Base-by-base conservation (phyloP, 352 stramenopile genomes). In the Lagenidium giganteum region DNA sequence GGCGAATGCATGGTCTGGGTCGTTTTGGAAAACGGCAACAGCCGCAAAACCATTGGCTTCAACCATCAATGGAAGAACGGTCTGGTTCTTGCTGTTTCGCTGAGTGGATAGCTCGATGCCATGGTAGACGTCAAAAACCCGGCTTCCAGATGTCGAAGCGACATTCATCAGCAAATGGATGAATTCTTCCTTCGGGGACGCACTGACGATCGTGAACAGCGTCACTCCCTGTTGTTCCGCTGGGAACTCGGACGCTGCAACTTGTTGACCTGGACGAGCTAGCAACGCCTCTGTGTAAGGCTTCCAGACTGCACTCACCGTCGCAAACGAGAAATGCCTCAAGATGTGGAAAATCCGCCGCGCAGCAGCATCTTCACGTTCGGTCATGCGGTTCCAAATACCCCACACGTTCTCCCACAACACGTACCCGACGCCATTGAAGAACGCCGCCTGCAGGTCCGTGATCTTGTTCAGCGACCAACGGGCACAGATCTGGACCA, bases 371-470 rank as follows among this genome's bases (percentile, higher is more conserved):
- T 67, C 67, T 59, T 95, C 81, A 8, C 77, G 75, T 33, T 64
- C 51, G 0, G 81, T 91, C 60, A 92, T 84, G 8, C 58, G 67
- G 35, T 90, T 93, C 77, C 74, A 93, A 23, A 92, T 91, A 13
- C 83, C 79, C 83, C 83, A 95, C 14, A 95, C 78, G 46, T 95
- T 95, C 35, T 95, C 83, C 83, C 83, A 95, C 5, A 88, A 54
- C 17, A 92, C 83, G 52, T 91, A 93, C 4, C 83, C 81, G n/a
- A 67, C 72, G 8, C 79, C 81, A 48, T 95, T 95, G 47, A 93
- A 95, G 44, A 90, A 89, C 14, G 83, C 67, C 3, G 51, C 67
- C 17, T 90, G 70, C 9, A 95, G 21, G 26, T 91, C 83, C 0
- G 60, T 40, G 8, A 66, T 54, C 20, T 62, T 56, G 52, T 90